Evolutionary conservation across 176 grass and related monocot species (phyloP), one percentile per base, ranked within the genome.

Genomic region (Carex parvula): DNA sequence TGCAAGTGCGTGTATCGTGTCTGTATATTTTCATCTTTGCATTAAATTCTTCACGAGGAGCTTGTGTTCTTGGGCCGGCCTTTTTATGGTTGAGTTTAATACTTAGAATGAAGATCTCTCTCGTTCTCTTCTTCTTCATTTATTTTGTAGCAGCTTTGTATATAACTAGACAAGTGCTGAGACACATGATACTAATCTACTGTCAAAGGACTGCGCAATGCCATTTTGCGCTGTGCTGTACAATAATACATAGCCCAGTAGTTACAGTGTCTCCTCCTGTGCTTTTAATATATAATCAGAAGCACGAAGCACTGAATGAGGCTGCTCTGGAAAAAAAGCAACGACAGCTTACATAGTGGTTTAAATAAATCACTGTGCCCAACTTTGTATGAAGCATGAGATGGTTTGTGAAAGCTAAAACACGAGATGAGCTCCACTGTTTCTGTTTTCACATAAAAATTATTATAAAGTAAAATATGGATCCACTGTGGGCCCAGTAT

Each of bases 1-100:
- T 57, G 52, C 73, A 78, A 71, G 32, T 44, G 58, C 33, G 13
- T 63, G 79, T 24, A 44, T 81, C 13, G 0, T 81, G 33, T 81
- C 60, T 64, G 55, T 64, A 48, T 46, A 81, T 44, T 42, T 83
- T 83, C 15, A 68, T 65, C 33, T 68, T 66, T 53, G 60, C 81
- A 83, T 83, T 83, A 32, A 83, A 83, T 83, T 83, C 58, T 68
- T 83, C 81, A 83, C 81, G 81, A 53, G 81, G 42, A 41, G 79
- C 8, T 64, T 81, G 79, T 81, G 79, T 64, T 26, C 56, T 32
- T 78, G 73, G 73, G 73, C 73, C 73, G 48, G 50, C 48, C 48
- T 21, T 22, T 64, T 8, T 64, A 63, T 63, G 18, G 21, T 64
- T 44, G 57, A 16, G 58, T 33, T 79, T 61, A 21, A 21, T 46